Evolutionary conservation across 179 eudicot genomes (phyloP).

Genomic region (Sideroxylon spinosum): DNA sequence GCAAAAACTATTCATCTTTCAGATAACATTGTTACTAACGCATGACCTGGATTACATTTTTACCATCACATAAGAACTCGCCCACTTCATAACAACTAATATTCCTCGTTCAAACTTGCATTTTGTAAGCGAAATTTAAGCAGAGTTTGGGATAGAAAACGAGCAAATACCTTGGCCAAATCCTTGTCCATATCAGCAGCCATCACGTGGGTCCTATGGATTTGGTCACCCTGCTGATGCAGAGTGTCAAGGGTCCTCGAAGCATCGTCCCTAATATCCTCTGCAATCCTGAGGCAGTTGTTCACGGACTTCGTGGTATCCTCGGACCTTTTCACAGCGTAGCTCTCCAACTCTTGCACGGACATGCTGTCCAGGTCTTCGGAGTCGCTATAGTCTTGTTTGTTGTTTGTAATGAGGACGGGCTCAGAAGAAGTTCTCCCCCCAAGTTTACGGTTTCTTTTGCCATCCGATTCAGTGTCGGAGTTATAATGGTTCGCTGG

Average conservation of each 20-base stretch:
- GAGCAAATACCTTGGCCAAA: conserved; percentile 61
- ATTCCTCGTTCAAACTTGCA: background rate
- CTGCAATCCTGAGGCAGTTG: conserved; percentile 76
- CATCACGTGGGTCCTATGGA: conserved; percentile 75
- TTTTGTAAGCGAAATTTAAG: background rate
- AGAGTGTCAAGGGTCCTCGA: conserved; percentile 73
- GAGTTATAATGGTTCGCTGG: conserved; percentile 35
- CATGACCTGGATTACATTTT: too few species aligned
- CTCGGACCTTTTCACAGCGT: conserved; percentile 68
- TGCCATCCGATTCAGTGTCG: conserved; percentile 21
- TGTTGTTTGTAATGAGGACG: too few species aligned
- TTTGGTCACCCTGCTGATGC: conserved; percentile 95
- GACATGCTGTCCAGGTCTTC: conserved; percentile 74
- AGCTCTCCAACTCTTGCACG: conserved; percentile 69
- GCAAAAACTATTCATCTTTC: too few species aligned
- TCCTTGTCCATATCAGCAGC: conserved; percentile 73
- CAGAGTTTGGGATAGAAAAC: background rate
- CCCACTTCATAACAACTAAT: background rate
- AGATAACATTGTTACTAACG: too few species aligned
- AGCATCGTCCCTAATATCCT: conserved; percentile 76
- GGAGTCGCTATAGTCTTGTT: conserved; percentile 27
- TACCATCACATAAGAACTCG: too few species aligned
- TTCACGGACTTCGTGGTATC: conserved; percentile 72
- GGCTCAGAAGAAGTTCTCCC: conserved; percentile 19
- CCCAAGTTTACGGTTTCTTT: conserved; percentile 18